Evolutionary conservation across 1,284 basidiomycete genomes (phyloP).

Genomic region (Ceratobasidium sp.): DNA sequence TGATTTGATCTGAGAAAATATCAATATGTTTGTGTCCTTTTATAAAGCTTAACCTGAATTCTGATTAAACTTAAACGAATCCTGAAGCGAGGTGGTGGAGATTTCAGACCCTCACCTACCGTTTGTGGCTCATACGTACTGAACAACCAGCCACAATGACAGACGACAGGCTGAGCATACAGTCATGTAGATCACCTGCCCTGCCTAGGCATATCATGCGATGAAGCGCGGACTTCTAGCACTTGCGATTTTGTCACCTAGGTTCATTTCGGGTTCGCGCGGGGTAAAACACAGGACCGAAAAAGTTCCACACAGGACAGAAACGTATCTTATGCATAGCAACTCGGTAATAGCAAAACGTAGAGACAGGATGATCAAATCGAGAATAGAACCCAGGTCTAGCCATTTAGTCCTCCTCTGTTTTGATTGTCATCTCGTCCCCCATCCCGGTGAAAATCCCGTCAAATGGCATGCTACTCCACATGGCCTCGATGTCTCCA

Average conservation of each 20-base stretch:
- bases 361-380: conserved; percentile 3
- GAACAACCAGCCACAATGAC: not conserved
- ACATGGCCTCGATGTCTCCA: conserved; percentile 13
- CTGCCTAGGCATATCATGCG: not conserved
- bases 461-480: conserved; percentile 11
- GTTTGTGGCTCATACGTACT: not conserved
- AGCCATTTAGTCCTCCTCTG: conserved; percentile 24
- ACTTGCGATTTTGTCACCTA: not conserved
- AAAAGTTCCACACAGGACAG: no score
- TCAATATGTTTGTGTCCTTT: not conserved
- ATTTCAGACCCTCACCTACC: no score
- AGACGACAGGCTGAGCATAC: not conserved
- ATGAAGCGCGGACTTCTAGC: not conserved
- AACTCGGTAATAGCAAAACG: not conserved
- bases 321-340: no score
- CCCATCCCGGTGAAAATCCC: conserved; percentile 12
- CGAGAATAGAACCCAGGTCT: conserved; percentile 1
- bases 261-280: not conserved
- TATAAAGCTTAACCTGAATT: not conserved
- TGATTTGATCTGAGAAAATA: not conserved
- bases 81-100: no score
- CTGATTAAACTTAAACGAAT: not conserved
- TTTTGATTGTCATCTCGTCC: conserved; percentile 23
- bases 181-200: not conserved
- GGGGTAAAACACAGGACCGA: not conserved